A percentile compares a stretch with the other conserved stretches of the same genome.
Conservation (phyloP, 768 basidiomycete genomes). For the Daedaleopsis sinensis region DNA sequence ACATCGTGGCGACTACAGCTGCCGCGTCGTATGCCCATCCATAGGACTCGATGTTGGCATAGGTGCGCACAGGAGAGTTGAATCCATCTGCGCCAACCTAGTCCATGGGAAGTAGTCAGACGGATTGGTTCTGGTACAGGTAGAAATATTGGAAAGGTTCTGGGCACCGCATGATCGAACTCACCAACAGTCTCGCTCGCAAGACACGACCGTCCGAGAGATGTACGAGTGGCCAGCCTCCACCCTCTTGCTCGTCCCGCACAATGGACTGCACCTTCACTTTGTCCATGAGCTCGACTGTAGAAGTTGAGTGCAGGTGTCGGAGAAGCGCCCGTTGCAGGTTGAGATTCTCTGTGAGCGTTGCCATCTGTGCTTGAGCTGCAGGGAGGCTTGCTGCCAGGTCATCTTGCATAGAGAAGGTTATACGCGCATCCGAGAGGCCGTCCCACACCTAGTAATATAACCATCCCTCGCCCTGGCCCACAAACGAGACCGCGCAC, state of each 20-base stretch:
- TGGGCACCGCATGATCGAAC: constrained; percentile 25
- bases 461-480: background rate
- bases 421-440: constrained; percentile 72
- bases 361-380: constrained; percentile 62
- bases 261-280: constrained; percentile 75
- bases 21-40: constrained; percentile 92
- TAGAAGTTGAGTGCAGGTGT: constrained; percentile 53
- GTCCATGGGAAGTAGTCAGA: background rate
- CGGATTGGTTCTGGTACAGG: too few species aligned
- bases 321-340: constrained; percentile 83
- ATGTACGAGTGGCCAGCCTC: constrained; percentile 79
- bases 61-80: constrained; percentile 88
- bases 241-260: constrained; percentile 47
- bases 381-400: constrained; percentile 46
- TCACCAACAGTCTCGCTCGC: constrained; percentile 75
- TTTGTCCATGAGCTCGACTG: constrained; percentile 69
- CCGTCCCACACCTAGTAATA: constrained; percentile 90
- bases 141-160: too few species aligned
- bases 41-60: constrained; percentile 81
- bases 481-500: constrained; percentile 39
- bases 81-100: constrained; percentile 95
- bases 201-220: constrained; percentile 69
- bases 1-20: constrained; percentile 88
- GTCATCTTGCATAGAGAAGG: constrained; percentile 47
- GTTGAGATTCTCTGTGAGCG: constrained; percentile 90